phyloP scores from a whole-genome alignment of 2,329 filamentous ascomycete genomes.

The Aaosphaeria arxii region DNA sequence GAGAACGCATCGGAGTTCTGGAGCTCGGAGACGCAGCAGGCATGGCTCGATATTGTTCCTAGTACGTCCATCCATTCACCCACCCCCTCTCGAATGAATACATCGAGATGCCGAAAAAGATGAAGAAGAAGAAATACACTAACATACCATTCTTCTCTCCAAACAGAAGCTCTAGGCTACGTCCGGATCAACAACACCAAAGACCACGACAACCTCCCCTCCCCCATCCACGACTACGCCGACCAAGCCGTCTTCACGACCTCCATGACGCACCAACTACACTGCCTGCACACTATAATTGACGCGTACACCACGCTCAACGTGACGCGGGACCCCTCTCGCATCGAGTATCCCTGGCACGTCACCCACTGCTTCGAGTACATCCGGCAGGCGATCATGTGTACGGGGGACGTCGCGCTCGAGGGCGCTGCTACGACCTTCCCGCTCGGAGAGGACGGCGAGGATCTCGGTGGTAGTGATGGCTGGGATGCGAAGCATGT shows the following conservation, averaged over 20 bases:
- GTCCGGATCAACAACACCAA: slow-evolving; percentile 20
- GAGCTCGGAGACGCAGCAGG: slow-evolving; percentile 24
- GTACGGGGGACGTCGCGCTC: slow-evolving; percentile 29
- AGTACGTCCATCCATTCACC: slow-evolving; percentile 10
- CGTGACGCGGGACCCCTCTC: slow-evolving; percentile 6
- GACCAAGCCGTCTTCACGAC: slow-evolving; percentile 29
- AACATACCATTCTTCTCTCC: background rate
- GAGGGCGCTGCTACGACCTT: slow-evolving; percentile 33
- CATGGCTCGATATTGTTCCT: slow-evolving; percentile 31
- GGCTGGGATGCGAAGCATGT: slow-evolving; percentile 34
- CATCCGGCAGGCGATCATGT: slow-evolving; percentile 32
- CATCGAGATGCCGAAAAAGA: too few species aligned
- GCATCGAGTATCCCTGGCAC: slow-evolving; percentile 31
- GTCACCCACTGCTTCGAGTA: slow-evolving; percentile 36
- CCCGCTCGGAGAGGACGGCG: slow-evolving; percentile 13
- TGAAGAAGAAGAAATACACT: background rate
- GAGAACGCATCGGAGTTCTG: slow-evolving; percentile 28
- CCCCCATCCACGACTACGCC: slow-evolving; percentile 30
- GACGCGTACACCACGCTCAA: slow-evolving; percentile 29
- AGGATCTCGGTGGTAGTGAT: slow-evolving; percentile 31
- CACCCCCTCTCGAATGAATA: slow-evolving; percentile 1
- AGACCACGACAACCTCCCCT: slow-evolving; percentile 24
- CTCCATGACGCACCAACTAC: slow-evolving; percentile 32
- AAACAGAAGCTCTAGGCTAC: slow-evolving; percentile 29
- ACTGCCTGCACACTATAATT: slow-evolving; percentile 32